phyloP scores from a whole-genome alignment of 2,329 filamentous ascomycete genomes.

The Capronia americana region DNA sequence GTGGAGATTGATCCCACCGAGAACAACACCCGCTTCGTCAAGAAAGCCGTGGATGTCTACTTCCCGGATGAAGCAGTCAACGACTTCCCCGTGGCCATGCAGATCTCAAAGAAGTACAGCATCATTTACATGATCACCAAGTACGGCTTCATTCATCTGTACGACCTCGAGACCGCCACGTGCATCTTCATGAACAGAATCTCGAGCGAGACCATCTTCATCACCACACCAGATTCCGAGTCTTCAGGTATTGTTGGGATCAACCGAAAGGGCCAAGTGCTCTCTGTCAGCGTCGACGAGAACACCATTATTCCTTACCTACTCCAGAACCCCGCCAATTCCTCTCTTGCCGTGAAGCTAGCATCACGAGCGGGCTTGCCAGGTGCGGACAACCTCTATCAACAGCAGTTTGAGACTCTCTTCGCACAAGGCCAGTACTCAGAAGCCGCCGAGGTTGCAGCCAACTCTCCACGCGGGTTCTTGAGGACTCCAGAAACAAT shows the following conservation, averaged over 20 bases:
- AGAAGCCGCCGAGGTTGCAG: conserved; percentile 93
- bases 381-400: conserved; percentile 91
- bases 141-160: conserved; percentile 98
- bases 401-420: conserved; percentile 88
- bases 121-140: conserved; percentile 98
- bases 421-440: conserved; percentile 79
- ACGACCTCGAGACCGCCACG: conserved; percentile 92
- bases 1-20: conserved; percentile 96
- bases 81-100: conserved; percentile 97
- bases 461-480: conserved; percentile 95
- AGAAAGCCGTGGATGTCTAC: conserved; percentile 97
- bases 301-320: conserved; percentile 90
- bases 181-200: conserved; percentile 99
- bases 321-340: conserved; percentile 94
- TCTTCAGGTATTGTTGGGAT: conserved; percentile 91
- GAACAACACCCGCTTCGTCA: conserved; percentile 85
- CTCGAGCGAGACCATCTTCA: conserved; percentile 98
- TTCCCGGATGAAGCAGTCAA: conserved; percentile 95
- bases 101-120: conserved; percentile 95
- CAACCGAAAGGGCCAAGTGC: conserved; percentile 95
- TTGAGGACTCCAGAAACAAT: conserved; percentile 93
- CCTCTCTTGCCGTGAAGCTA: conserved; percentile 91
- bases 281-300: conserved; percentile 93
- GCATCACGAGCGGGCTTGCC: conserved; percentile 92
- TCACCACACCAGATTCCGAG: conserved; percentile 81